These are phyloP conservation scores for Globisporangium irregulare DNA, from an alignment of 352 stramenopile species.

Conservation along the genomic window DNA sequence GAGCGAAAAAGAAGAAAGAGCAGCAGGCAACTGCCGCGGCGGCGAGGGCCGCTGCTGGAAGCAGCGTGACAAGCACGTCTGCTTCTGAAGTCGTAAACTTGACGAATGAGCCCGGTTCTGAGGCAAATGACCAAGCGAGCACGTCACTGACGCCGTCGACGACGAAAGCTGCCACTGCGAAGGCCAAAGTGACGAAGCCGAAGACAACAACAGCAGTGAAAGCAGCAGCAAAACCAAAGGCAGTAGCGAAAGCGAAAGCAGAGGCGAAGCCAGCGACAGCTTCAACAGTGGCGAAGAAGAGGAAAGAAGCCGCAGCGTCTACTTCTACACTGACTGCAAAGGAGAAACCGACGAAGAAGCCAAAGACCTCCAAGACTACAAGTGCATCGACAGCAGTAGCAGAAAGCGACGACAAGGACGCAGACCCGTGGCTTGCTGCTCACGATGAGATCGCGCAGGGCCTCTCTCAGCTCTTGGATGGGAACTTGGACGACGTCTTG, in stretches of 20 bases:
- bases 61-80: background rate
- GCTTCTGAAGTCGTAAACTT: background rate
- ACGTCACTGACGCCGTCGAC: too few species aligned
- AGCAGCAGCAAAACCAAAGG: background rate
- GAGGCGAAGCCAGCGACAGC: too few species aligned
- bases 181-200: background rate
- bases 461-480: constrained; percentile 2
- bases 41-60: background rate
- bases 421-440: constrained; percentile 10
- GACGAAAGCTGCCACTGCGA: too few species aligned
- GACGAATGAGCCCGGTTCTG: background rate
- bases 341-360: background rate
- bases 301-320: constrained; percentile 1
- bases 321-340: background rate
- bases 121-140: background rate
- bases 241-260: background rate
- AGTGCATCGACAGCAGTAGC: background rate
- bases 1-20: constrained; percentile 1
- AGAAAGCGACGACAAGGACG: background rate
- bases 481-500: background rate
- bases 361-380: background rate
- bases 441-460: constrained; percentile 9
- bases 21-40: background rate
- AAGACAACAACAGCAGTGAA: background rate
- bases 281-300: background rate